Percentiles rank a stretch among this genome's conserved stretches.
Conservation (phyloP, 2,329 filamentous ascomycete species). For the Cadophora luteo-olivacea region DNA sequence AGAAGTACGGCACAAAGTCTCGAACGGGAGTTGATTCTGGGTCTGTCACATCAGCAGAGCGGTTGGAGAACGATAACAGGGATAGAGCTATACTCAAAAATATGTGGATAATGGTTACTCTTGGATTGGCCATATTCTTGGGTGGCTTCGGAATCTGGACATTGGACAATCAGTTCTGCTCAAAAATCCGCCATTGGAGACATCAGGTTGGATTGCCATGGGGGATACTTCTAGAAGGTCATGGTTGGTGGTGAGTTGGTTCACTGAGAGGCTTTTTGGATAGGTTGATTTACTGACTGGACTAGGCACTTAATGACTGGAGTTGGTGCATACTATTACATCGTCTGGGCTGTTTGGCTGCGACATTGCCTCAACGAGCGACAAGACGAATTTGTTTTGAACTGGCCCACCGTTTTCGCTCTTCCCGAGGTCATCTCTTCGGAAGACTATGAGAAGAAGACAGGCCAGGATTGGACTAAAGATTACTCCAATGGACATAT, state of each 20-base stretch:
- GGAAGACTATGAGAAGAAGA: constrained; percentile 26
- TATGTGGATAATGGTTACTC: constrained; percentile 71
- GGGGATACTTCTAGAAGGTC: constrained; percentile 74
- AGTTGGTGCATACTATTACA: constrained; percentile 72
- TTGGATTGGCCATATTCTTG: constrained; percentile 64
- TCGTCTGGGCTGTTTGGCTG: constrained; percentile 75
- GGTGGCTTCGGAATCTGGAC: constrained; percentile 73
- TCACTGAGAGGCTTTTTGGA: not conserved
- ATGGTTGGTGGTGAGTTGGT: constrained; percentile 70
- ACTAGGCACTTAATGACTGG: constrained; percentile 74
- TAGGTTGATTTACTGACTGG: not conserved
- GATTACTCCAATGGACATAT: constrained; percentile 13
- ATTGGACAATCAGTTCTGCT: constrained; percentile 69
- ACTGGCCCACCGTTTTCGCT: constrained; percentile 64
- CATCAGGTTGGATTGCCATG: constrained; percentile 70
- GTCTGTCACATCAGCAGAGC: constrained; percentile 38
- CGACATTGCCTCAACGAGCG: constrained; percentile 71
- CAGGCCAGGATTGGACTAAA: not conserved
- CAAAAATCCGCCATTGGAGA: constrained; percentile 55
- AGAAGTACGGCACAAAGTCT: constrained; percentile 47
- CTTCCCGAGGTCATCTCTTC: constrained; percentile 46
- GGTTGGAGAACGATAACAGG: constrained; percentile 59
- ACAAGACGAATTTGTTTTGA: constrained; percentile 68
- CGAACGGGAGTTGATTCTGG: constrained; percentile 16
- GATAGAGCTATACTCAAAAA: constrained; percentile 63